Base-by-base conservation (phyloP, 2,329 filamentous ascomycete species). In the Bipolaris bicolor region DNA sequence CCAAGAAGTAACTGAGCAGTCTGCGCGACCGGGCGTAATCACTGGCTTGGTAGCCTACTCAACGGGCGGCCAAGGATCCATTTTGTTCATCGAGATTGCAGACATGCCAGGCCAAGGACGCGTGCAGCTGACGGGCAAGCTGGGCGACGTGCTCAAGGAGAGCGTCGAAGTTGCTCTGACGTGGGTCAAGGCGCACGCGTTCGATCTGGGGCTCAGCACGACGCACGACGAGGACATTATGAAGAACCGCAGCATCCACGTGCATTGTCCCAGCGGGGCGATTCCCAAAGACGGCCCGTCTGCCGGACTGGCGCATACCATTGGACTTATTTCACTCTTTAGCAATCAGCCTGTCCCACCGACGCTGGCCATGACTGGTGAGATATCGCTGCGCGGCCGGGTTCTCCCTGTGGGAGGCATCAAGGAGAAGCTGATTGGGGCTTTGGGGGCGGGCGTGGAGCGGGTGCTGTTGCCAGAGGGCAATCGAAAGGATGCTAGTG, bases 361-460 rank as follows among this genome's bases (percentile, higher is more conserved):
- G 0, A 92, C 90, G 3, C 88, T 99, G 77, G 95, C 95, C 41
- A 99, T 99, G 95, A 99, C 95, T 0, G 87, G 87, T 7, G 87
- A 90, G 70, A 79, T 89, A 60, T 92, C 90, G 55, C 86, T 99
- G 24, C 86, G 95, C 40, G 95, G 95, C 20, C 88, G 92, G 63
- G 90, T 99, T 55, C 91, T 95, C 78, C 92, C 94, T 24, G 95
- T 99, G 34, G 95, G 95, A 51, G 95, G 95, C 16, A 98, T 99
- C 80, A 97, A 98, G 79, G 94, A 99, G 85, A 99, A 99, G 78
- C 83, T 98, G 51, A 98, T 99, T 72, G 95, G 95, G 20, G 95
- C 95, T 7, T 82, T 96, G 72, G 86, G 94, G 53, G 95, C 95
- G 1, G 95, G 95, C 26, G 94, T 99, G 60, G 96, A 97, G 83